Base-by-base conservation (phyloP, 1,284 basidiomycete genomes). In the Veloporphyrellus conicus region DNA sequence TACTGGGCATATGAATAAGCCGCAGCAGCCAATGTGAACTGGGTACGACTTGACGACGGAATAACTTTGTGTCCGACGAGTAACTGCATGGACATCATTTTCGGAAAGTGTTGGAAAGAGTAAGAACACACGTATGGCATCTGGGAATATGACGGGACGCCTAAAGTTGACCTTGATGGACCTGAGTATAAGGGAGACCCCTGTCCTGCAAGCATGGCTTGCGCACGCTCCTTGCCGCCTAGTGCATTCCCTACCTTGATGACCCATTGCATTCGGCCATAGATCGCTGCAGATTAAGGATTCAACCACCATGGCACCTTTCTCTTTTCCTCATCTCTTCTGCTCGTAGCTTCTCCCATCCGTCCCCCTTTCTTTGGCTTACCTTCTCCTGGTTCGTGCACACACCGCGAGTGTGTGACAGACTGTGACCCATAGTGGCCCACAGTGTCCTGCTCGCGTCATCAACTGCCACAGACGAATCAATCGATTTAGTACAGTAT, bases 151-250 rank as follows among this genome's bases (percentile, higher is more conserved):
- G 10, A 87, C 82, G 0, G 85, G 85, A 16, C 78, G 71, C 49
- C 76, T 76, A 64, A 78, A 89, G 56, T 79, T 76, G 45, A 88
- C 66, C 33, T 76, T 73, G 47, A 87, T 73, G 20, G 79, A 82
- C 59, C 86, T 87, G 45, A 88, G 74, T 56, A 88, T 87, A 48
- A 88, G 62, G 7, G 81, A 84, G 18, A 85, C 60, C 6, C 86
- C 55, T 77, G 64, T 3, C 76, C 83, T 37, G 69, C 72, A 40
- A 84, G 62, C 73, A 88, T 78, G 5, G 73, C 76, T 32, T 74
- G 63, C 9, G 73, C 78, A 51, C 69, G 74, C 11, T 67, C 61
- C 10, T 74, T 68, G 1, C 84, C 86, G 9, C 83, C 85, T 25
- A 86, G 65, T 44, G 77, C 71, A 25, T 72, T 59, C 0, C 78